phyloP scores from a whole-genome alignment of 768 basidiomycete genomes.

The Mrakia frigida region DNA sequence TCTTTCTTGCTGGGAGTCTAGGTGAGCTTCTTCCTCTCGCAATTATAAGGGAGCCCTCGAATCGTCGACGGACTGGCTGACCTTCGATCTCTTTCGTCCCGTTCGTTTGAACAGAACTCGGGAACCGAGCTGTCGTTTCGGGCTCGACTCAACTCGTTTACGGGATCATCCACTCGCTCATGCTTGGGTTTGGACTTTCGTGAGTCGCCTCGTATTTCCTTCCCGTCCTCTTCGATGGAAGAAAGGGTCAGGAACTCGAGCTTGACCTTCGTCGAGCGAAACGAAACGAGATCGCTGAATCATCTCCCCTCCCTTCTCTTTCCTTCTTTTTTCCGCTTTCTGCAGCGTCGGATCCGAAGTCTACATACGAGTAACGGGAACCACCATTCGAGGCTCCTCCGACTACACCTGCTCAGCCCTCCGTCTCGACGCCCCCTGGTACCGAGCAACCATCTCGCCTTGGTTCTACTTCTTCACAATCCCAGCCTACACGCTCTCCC shows the following conservation, averaged over 20 bases:
- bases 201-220: constrained; percentile 3
- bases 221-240: no score
- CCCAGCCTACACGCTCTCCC: constrained; percentile 44
- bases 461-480: constrained; percentile 56
- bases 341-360: constrained; percentile 60
- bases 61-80: no score
- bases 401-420: constrained; percentile 60
- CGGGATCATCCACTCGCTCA: constrained; percentile 61
- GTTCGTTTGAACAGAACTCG: constrained; percentile 48
- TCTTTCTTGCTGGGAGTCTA: constrained; percentile 56
- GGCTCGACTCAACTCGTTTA: constrained; percentile 78
- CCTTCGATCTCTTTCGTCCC: no score
- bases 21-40: constrained; percentile 37
- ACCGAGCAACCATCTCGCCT: constrained; percentile 60
- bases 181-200: constrained; percentile 68
- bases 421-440: constrained; percentile 66
- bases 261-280: no score
- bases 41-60: no score
- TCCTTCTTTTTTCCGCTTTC: not conserved
- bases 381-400: constrained; percentile 49
- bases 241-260: not conserved
- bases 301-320: not conserved
- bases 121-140: constrained; percentile 72
- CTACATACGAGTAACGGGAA: constrained; percentile 56
- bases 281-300: no score